Percentiles rank a stretch among this genome's conserved stretches.
Evolutionary conservation across 345 rosid species (phyloP).

Genomic region (Excoecaria cochinchinensis): DNA sequence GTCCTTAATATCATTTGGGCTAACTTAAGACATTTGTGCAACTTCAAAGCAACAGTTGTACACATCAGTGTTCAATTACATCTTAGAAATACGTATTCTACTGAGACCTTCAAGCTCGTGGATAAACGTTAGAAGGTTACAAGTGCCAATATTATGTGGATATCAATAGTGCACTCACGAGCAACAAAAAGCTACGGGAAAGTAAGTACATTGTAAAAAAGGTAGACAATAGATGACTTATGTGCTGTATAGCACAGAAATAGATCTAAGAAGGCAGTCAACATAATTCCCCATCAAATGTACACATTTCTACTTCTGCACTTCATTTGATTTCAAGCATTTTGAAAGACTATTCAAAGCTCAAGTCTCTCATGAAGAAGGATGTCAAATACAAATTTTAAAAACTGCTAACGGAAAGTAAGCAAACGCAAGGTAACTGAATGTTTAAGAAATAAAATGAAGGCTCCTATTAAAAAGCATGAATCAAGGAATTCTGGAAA

Average conservation of each 20-base stretch:
- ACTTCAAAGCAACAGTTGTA: no score
- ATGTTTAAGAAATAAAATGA: slow-evolving; percentile 23
- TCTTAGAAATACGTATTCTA: background rate
- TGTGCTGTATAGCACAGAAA: background rate
- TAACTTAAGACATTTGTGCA: no score
- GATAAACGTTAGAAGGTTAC: background rate
- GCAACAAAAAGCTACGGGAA: slow-evolving; percentile 7
- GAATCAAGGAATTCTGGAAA: slow-evolving; percentile 32
- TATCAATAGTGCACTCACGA: background rate
- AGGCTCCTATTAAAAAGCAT: slow-evolving; percentile 21
- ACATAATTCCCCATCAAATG: slow-evolving; percentile 1
- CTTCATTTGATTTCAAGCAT: slow-evolving; percentile 16
- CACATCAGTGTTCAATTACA: background rate
- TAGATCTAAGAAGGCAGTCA: background rate
- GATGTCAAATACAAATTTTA: slow-evolving; percentile 5
- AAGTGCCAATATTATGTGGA: background rate
- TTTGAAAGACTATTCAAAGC: background rate
- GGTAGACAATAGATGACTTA: background rate
- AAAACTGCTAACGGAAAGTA: slow-evolving; percentile 10
- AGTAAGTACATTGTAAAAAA: background rate
- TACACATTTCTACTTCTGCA: background rate
- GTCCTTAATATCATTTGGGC: no score
- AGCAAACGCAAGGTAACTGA: slow-evolving; percentile 19
- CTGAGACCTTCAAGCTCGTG: background rate
- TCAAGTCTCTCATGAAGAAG: background rate